Base-by-base conservation (phyloP, 768 basidiomycete genomes). In the Naematelia encephala region DNA sequence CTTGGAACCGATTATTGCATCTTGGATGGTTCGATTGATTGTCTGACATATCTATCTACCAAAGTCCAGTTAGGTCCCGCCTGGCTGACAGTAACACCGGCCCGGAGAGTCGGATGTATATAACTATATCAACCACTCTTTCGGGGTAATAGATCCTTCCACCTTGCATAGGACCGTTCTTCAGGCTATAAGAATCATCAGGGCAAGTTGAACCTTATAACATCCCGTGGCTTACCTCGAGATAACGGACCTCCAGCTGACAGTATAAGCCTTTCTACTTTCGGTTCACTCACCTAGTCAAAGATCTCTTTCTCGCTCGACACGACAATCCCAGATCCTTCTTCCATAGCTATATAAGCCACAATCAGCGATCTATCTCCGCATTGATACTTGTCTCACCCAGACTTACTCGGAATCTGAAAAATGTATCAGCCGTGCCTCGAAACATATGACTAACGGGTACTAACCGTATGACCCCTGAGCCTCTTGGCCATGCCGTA, bases 301-400 rank as follows among this genome's bases (percentile, higher is more conserved):
- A 75, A 75, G 46, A 75, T 75, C 54, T 72, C 74, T 43, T 66
- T 55, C 51, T 75, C 74, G 51, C 49, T 60, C 30, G 65, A 64
- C 48, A 67, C 74, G 11, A 62, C 27, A 28, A 72, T 68, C 59
- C 69, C 68, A 28, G 61, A 63, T 2, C 72, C 72, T 4, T 60
- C 60, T 23, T 61, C 51, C 28, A 62, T 53, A 55, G 57, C 57
- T 10, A 57, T 66, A 68, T 48, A 12, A 23, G 2, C 21, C 30
- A 47, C 42, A 63, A 44, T 11, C 22, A 45, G 4, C 22, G 21
- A 21, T 42, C 50, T 21, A 23, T 14, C 10, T 19, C 57, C 50
- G n/a, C n/a, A n/a, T 16, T 1, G 13, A 27, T 12, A 26, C 5
- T 4, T 13, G 21, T 45, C 16, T 43, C 22, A 25, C 34, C 16